These are phyloP conservation scores for Osmanthus fragrans DNA, from an alignment of 257 asterid species.

Conservation along the genomic window DNA sequence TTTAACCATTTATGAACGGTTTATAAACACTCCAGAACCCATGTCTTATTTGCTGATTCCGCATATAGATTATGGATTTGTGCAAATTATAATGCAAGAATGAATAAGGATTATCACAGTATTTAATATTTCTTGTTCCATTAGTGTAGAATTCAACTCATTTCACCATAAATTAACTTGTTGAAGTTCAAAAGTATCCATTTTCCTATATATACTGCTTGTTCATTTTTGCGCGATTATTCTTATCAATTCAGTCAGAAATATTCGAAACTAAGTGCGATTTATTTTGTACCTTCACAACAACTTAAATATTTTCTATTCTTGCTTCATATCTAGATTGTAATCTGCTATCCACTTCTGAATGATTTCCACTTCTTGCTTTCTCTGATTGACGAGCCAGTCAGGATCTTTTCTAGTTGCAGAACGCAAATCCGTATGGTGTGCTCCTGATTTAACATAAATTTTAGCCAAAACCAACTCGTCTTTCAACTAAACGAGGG, in stretches of 20 bases:
- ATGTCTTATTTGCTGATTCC: too few species aligned
- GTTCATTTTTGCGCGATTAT: too few species aligned
- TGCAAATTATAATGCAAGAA: too few species aligned
- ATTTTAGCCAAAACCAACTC: not conserved
- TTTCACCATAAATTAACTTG: too few species aligned
- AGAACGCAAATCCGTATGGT: slow-evolving; percentile 66
- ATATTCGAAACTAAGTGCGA: not conserved
- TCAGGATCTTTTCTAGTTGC: slow-evolving; percentile 57
- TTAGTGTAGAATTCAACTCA: too few species aligned
- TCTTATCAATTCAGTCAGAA: not conserved
- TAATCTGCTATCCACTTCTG: slow-evolving; percentile 59
- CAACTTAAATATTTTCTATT: not conserved
- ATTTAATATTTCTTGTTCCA: too few species aligned
- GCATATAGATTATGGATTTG: too few species aligned
- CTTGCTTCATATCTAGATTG: slow-evolving; percentile 39
- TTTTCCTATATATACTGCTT: too few species aligned
- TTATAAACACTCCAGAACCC: too few species aligned
- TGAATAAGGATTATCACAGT: too few species aligned
- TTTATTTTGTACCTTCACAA: not conserved
- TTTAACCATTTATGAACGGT: too few species aligned
- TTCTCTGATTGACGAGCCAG: slow-evolving; percentile 62
- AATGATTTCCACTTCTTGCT: slow-evolving; percentile 58
- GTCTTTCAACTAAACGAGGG: not conserved
- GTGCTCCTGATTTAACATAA: slow-evolving; percentile 52
- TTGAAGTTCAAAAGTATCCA: too few species aligned